Evolutionary conservation across 2,329 filamentous ascomycete species (phyloP), one percentile per base, ranked within the genome.

Genomic region (Neobulgaria alba): DNA sequence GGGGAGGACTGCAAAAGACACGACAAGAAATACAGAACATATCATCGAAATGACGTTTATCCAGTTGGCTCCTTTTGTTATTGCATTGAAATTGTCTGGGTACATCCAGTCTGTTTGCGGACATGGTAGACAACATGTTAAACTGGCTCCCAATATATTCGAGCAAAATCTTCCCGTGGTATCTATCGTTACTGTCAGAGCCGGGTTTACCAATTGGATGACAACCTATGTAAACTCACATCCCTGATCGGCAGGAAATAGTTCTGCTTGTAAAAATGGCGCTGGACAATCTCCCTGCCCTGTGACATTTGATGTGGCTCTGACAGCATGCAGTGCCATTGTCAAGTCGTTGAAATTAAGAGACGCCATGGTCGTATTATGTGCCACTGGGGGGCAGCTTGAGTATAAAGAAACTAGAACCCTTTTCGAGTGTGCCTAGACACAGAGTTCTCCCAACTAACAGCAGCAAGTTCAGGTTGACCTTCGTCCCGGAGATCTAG

Each of bases 61-160:
- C 79, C 85, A 94, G 62, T 87, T 85, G n/a, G 86, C 79, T 10
- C 76, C 75, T 35, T 68, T 63, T 16, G 79, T 80, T 53, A 86
- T 58, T 2, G 67, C 67, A 14, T 64, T 48, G 59, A 83, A 82
- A 54, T 65, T 72, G 49, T 77, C 71, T 10, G 75, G 69, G 49
- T 81, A 79, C 17, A 75, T 65, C 81, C 83, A 96, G 42, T 90
- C 77, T 9, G 84, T 83, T 56, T 85, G 71, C 21, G 92, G 92
- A 61, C 92, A 98, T 46, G 92, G 92, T 42, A 98, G 63, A 61
- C 92, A 98, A 62, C 92, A 98, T 26, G 68, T 69, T 3, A 79
- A 53, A 26, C 12, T 26, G 12, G 23, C 23, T 12, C 68, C 68
- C 9, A 64, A 61, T 4, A 66, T 58, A 17, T 73, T 51, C 33